These are phyloP conservation scores for Phialophora tarda DNA, from an alignment of 2,329 filamentous ascomycete genomes.

Conservation along the genomic window DNA sequence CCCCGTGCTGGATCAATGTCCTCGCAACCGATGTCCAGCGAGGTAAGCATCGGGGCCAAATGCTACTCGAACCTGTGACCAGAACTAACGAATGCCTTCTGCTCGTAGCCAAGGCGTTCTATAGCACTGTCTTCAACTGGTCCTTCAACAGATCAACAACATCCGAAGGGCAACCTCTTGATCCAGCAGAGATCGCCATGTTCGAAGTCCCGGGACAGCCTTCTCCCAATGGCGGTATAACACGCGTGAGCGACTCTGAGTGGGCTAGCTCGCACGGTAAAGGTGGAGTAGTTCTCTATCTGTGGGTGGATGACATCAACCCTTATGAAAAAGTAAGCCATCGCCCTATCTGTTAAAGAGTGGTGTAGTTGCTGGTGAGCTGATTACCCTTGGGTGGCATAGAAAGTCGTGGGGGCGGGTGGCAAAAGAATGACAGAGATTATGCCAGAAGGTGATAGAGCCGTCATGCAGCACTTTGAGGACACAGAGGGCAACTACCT, in stretches of 20 bases:
- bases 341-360: background rate
- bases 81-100: background rate
- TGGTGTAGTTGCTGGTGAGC: background rate
- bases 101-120: constrained; percentile 38
- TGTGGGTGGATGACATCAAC: constrained; percentile 38
- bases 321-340: constrained; percentile 31
- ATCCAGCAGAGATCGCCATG: constrained; percentile 32
- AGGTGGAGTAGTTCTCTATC: constrained; percentile 36
- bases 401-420: constrained; percentile 36
- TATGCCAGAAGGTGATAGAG: constrained; percentile 34
- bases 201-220: constrained; percentile 37
- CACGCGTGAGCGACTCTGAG: constrained; percentile 29
- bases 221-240: constrained; percentile 34
- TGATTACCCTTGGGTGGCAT: background rate
- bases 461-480: constrained; percentile 36
- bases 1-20: constrained; percentile 40
- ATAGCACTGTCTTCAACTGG: constrained; percentile 39
- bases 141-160: constrained; percentile 26
- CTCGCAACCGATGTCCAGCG: constrained; percentile 36
- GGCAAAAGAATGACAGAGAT: constrained; percentile 34
- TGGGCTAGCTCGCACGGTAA: constrained; percentile 23
- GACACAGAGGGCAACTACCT: constrained; percentile 40
- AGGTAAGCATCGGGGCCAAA: constrained; percentile 23
- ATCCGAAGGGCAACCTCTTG: constrained; percentile 5
- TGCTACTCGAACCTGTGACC: background rate